These are phyloP conservation scores for Pseudogymnoascus sp. DNA, from an alignment of 2,329 filamentous ascomycete species.

Conservation along the genomic window DNA sequence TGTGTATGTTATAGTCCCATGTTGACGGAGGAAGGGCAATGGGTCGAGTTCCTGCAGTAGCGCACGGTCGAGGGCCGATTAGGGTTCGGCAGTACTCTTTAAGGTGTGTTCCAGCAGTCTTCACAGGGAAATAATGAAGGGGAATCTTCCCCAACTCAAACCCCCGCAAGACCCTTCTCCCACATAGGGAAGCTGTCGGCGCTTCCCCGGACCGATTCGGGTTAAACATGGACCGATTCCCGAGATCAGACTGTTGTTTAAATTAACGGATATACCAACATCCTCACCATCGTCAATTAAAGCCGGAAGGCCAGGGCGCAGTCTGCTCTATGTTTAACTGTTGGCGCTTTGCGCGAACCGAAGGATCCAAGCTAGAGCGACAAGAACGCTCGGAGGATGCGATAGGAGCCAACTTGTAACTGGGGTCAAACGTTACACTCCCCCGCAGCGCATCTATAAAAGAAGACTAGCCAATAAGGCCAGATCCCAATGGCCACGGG, in stretches of 20 bases:
- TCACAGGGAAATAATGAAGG: not conserved
- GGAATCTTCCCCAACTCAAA: not conserved
- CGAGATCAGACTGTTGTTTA: not conserved
- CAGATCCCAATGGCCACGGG: too few species aligned
- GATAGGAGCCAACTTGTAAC: not conserved
- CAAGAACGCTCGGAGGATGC: not conserved
- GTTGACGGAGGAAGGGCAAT: not conserved
- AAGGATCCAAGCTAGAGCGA: not conserved
- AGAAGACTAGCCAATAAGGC: not conserved
- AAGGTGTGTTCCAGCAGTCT: not conserved
- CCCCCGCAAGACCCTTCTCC: not conserved
- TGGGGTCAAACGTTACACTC: not conserved
- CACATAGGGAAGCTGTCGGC: not conserved
- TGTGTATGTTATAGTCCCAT: not conserved
- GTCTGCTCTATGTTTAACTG: not conserved
- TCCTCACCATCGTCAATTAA: not conserved
- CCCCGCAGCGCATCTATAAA: not conserved
- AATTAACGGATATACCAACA: not conserved
- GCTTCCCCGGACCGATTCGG: not conserved
- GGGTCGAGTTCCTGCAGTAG: not conserved
- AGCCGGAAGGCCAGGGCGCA: not conserved
- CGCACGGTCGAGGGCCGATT: constrained; percentile 3
- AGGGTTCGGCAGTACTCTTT: not conserved
- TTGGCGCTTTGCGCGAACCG: not conserved
- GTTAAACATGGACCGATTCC: not conserved